These are phyloP conservation scores for Oxyria digyna DNA, from an alignment of 148 eudicot genomes.

Conservation along the genomic window DNA sequence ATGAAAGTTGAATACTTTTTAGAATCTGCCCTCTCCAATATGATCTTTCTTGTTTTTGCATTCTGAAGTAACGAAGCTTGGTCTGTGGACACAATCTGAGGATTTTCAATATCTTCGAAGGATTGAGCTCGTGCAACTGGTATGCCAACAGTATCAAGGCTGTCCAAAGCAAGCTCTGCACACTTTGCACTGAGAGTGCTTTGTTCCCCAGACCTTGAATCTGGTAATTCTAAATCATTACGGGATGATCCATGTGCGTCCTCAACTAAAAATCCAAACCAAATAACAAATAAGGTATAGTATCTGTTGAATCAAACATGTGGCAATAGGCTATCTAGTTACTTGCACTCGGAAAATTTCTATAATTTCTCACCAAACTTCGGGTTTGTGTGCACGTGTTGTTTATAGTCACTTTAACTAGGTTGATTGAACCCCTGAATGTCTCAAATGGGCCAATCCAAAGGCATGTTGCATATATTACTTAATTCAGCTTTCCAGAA, in stretches of 20 bases:
- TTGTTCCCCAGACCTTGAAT: conserved; percentile 16
- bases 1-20: conserved; percentile 33
- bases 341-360: background rate
- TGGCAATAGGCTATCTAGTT: background rate
- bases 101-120: conserved; percentile 56
- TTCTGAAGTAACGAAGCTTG: conserved; percentile 40
- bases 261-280: conserved; percentile 19
- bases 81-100: conserved; percentile 38
- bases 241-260: conserved; percentile 14
- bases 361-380: background rate
- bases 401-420: background rate
- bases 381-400: background rate
- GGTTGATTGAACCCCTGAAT: too few relatives aligned
- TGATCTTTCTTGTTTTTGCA: conserved; percentile 69
- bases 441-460: background rate
- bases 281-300: background rate
- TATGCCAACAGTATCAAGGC: conserved; percentile 16
- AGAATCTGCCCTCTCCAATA: conserved; percentile 58
- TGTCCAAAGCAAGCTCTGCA: conserved; percentile 13
- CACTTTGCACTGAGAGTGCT: conserved; percentile 13
- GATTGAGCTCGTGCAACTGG: conserved; percentile 45
- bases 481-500: background rate
- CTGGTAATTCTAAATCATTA: conserved; percentile 9
- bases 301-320: background rate
- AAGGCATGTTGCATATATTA: background rate